phyloP scores from a whole-genome alignment of 768 basidiomycete genomes.

The Mycena vulgaris region DNA sequence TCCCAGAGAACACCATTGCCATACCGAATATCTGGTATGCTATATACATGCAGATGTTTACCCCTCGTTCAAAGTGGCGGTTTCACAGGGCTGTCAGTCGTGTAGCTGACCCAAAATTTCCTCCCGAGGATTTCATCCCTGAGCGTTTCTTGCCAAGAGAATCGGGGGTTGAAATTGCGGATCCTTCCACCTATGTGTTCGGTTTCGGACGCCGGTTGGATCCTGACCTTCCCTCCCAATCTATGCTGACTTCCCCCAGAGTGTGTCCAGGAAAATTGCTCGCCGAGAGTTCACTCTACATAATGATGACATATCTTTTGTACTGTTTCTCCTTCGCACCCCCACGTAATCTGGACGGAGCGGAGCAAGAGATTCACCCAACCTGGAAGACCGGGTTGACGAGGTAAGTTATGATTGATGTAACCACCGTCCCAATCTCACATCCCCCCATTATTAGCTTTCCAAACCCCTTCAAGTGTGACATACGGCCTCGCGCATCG shows the following conservation, averaged over 20 bases:
- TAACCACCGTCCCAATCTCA: not conserved
- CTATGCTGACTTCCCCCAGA: not conserved
- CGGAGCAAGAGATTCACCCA: not conserved
- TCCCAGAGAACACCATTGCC: not conserved
- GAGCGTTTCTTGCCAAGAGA: constrained; percentile 1
- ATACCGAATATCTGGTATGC: constrained; percentile 15
- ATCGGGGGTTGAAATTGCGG: not conserved
- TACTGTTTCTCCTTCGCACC: constrained; percentile 6
- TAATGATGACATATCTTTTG: constrained; percentile 3
- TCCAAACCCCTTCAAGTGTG: constrained; percentile 2
- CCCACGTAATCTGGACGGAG: not conserved
- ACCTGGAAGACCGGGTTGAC: constrained; percentile 13
- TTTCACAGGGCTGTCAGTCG: constrained; percentile 7
- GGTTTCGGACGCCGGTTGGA: constrained; percentile 10
- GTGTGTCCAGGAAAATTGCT: constrained; percentile 4
- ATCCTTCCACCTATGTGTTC: constrained; percentile 7
- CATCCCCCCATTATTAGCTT: not conserved
- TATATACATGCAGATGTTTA: not conserved
- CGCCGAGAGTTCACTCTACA: constrained; percentile 12
- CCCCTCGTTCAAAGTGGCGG: not conserved
- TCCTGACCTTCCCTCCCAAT: too few species aligned
- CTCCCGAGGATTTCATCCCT: constrained; percentile 2
- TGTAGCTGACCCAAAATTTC: not conserved
- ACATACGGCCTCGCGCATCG: not conserved
- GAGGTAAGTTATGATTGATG: not conserved